Conservation (phyloP, 2,329 filamentous ascomycete genomes). For the Coleophoma eucalyptorum region DNA sequence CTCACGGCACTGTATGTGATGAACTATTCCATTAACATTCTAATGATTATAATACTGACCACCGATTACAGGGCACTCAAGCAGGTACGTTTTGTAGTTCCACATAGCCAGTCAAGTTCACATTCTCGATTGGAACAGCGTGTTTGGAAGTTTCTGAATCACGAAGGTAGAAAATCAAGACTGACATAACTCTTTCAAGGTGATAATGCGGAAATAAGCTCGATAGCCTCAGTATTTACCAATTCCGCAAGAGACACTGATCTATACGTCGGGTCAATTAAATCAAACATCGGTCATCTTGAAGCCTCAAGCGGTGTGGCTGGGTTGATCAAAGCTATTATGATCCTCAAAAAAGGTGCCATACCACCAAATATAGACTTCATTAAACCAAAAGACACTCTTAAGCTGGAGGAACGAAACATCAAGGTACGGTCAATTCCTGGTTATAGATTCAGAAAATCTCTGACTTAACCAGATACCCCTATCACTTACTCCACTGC, state of each 20-base stretch:
- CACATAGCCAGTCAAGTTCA: not conserved
- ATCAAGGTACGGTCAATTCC: slow-evolving; percentile 19
- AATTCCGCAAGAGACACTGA: not conserved
- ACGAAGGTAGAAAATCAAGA: not conserved
- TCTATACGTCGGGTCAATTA: slow-evolving; percentile 9
- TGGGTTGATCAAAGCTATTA: slow-evolving; percentile 10
- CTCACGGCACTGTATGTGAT: slow-evolving; percentile 10
- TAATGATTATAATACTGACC: not conserved
- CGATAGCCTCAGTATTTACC: not conserved
- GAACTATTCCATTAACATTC: not conserved
- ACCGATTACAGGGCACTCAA: not conserved
- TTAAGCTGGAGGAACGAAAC: slow-evolving; percentile 26
- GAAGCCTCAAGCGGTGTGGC: slow-evolving; percentile 16
- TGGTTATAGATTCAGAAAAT: not conserved
- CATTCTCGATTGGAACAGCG: not conserved
- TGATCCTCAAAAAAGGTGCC: slow-evolving; percentile 11
- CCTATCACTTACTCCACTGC: not conserved
- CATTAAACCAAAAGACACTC: slow-evolving; percentile 27
- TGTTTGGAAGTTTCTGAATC: not conserved
- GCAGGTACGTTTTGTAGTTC: not conserved
- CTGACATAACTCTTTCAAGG: not conserved
- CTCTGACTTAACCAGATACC: not conserved
- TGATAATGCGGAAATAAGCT: slow-evolving; percentile 4
- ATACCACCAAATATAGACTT: slow-evolving; percentile 19
- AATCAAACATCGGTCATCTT: slow-evolving; percentile 17